Conservation (phyloP, 208 protist genomes). For the Crithidia acanthocephali region DNA sequence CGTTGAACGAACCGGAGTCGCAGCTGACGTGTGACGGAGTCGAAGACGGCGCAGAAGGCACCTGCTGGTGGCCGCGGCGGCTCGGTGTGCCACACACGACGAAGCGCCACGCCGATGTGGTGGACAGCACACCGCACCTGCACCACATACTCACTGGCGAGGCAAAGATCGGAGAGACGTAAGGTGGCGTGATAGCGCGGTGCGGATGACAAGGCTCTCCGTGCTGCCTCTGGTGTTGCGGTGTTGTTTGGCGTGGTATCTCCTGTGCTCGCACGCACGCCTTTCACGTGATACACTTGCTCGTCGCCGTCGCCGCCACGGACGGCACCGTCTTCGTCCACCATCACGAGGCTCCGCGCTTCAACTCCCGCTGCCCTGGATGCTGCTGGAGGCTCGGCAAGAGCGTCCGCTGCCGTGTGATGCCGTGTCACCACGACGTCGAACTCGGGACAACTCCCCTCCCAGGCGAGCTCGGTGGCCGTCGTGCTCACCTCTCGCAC, state of each 20-base stretch:
- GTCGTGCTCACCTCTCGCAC: neutral
- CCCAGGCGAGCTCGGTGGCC: slow-evolving; percentile 9
- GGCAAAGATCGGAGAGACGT: slow-evolving; percentile 6
- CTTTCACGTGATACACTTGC: neutral
- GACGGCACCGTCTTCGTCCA: neutral
- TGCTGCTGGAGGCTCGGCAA: neutral
- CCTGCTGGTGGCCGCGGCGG: neutral
- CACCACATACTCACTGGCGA: slow-evolving; percentile 3
- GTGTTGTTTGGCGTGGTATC: too few relatives aligned
- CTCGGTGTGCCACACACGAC: slow-evolving; percentile 8
- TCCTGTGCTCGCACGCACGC: neutral
- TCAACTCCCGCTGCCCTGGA: neutral
- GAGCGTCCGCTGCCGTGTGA: neutral
- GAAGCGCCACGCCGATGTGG: slow-evolving; percentile 7
- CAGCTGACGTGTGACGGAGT: slow-evolving; percentile 20
- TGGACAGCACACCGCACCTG: slow-evolving; percentile 1
- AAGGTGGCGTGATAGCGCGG: slow-evolving; percentile 7
- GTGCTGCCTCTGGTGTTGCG: neutral
- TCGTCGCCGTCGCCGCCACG: neutral
- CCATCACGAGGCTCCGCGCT: neutral
- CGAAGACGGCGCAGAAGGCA: slow-evolving; percentile 4
- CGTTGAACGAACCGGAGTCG: slow-evolving; percentile 11
- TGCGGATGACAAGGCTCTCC: neutral
- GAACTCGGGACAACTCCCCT: slow-evolving; percentile 8
- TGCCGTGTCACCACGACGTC: neutral